A percentile compares a stretch with the other conserved stretches of the same genome.
Evolutionary conservation across 2,329 filamentous ascomycete species (phyloP).

Genomic region (Purpureocillium takamizusanense): DNA sequence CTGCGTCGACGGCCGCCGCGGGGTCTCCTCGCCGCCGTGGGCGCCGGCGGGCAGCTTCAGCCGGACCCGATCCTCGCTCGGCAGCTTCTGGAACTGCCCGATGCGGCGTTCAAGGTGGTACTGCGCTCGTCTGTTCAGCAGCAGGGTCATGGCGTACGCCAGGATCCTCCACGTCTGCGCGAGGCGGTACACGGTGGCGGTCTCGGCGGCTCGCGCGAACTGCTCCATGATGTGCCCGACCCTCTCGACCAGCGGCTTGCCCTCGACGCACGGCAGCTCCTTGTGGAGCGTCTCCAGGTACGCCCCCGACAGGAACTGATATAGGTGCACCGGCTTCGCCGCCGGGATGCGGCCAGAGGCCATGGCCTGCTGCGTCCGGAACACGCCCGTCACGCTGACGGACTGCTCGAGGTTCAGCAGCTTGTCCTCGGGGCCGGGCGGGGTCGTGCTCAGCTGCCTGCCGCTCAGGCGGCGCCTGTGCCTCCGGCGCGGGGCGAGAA

Average conservation of each 20-base stretch:
- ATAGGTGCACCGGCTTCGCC: constrained; percentile 38
- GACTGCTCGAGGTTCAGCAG: constrained; percentile 48
- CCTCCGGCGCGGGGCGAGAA: constrained; percentile 40
- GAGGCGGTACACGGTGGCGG: constrained; percentile 46
- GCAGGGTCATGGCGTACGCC: constrained; percentile 43
- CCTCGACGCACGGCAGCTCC: constrained; percentile 33
- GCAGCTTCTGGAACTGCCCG: constrained; percentile 25
- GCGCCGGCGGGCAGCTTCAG: constrained; percentile 15
- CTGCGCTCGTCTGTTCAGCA: constrained; percentile 45
- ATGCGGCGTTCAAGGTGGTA: constrained; percentile 46
- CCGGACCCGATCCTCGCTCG: constrained; percentile 17
- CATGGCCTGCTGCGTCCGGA: constrained; percentile 54
- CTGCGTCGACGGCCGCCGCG: constrained; percentile 20
- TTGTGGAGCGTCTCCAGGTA: constrained; percentile 47
- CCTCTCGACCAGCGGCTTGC: constrained; percentile 32
- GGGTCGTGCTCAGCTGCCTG: constrained; percentile 44
- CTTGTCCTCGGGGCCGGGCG: constrained; percentile 34
- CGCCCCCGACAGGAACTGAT: constrained; percentile 45
- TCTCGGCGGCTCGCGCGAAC: constrained; percentile 49
- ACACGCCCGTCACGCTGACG: constrained; percentile 47
- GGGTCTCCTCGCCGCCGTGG: constrained; percentile 27
- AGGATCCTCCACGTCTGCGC: constrained; percentile 57
- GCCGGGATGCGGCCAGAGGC: constrained; percentile 49
- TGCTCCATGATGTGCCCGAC: constrained; percentile 42
- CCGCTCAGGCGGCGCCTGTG: constrained; percentile 32